Conservation (phyloP, 768 basidiomycete genomes). For the Suillus variegatus region DNA sequence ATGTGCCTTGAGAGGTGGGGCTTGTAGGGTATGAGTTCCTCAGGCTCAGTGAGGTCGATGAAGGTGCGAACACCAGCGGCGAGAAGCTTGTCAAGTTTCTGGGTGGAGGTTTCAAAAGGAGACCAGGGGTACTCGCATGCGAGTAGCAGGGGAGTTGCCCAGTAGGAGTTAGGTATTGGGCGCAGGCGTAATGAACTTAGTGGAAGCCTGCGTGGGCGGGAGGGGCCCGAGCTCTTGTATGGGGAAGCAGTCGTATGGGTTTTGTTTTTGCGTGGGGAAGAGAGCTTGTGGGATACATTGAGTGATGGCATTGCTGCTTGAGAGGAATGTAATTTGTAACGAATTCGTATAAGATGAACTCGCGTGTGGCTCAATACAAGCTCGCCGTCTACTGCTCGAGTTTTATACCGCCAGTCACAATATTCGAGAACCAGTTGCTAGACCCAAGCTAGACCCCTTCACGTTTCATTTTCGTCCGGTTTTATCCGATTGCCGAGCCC, state of each 20-base stretch:
- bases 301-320: background rate
- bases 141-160: conserved; percentile 71
- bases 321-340: background rate
- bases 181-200: conserved; percentile 31
- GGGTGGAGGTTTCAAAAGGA: conserved; percentile 50
- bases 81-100: conserved; percentile 76
- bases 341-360: background rate
- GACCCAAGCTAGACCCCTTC: background rate
- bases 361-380: background rate
- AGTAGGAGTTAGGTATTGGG: conserved; percentile 84
- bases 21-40: conserved; percentile 70
- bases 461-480: background rate
- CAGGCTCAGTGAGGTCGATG: conserved; percentile 82
- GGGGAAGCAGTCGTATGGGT: background rate
- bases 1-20: conserved; percentile 57
- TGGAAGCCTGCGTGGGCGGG: conserved; percentile 2
- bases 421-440: background rate
- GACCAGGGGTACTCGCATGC: conserved; percentile 85
- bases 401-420: background rate
- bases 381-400: background rate
- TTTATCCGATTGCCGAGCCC: background rate
- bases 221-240: background rate
- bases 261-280: background rate
- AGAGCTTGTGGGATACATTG: background rate
- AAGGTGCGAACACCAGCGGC: conserved; percentile 76